Base-by-base conservation (phyloP, 2,329 filamentous ascomycete species). In the Penicillium palitans region DNA sequence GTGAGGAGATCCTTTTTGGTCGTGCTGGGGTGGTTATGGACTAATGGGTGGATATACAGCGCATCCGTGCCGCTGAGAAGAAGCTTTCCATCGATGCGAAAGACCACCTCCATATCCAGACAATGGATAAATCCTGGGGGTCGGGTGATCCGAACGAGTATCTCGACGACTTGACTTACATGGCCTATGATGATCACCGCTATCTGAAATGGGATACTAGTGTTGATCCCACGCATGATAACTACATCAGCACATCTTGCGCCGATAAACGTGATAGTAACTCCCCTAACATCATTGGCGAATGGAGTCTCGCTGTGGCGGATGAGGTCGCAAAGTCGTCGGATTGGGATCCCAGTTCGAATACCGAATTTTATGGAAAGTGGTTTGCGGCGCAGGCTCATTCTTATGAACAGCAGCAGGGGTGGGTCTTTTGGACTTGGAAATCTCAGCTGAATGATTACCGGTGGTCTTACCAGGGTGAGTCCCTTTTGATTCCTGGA, bases 341-440 rank as follows among this genome's bases (percentile, higher is more conserved):
- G 2, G 79, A 76, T 27, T 86, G 78, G 77, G 66, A 78, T 62
- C 71, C 74, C 10, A 67, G 65, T 53, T 65, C 68, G 35, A 76
- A 83, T 55, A 70, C 67, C 17, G 75, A 78, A 35, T 88, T 85
- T 70, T 87, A 87, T 68, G 72, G 64, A 47, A 71, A 78, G 45
- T 87, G 80, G 78, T 87, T 83, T 71, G 80, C 81, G 0, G 84
- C 84, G 0, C 84, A 87, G 70, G 77, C 81, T 0, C 74, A 78
- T 45, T 72, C 79, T 0, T 87, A 85, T 64, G 84, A 87, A 72
- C 77, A 77, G 56, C 72, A 76, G 17, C 74, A 76, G 8, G 83
- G 84, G 0, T 87, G 83, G 83, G 54, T 72, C 21, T 87, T 85
- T 66, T 87, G 85, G 84, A 79, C 79, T 0, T 87, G 84, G 84